A percentile compares a stretch with the other conserved stretches of the same genome.
phyloP scores from a whole-genome alignment of 805 yeast genomes.

The Candida chilensis region DNA sequence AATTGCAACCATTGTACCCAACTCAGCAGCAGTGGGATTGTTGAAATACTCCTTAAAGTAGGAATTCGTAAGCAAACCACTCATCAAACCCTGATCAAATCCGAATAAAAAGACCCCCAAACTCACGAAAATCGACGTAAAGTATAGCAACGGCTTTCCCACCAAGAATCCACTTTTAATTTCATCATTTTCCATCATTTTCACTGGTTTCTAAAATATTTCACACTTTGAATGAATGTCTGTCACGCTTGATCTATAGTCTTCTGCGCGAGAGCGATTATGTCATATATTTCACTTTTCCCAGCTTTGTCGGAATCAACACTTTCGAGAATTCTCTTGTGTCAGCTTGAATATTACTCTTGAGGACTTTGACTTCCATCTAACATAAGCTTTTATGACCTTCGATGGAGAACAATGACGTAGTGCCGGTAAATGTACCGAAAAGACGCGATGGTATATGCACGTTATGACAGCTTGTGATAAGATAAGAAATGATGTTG shows the following conservation, averaged over 20 bases:
- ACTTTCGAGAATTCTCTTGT: neutral
- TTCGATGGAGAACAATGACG: no score
- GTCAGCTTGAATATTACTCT: neutral
- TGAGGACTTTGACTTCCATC: no score
- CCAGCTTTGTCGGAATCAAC: neutral
- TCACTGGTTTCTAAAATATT: neutral
- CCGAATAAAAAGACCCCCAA: slow-evolving; percentile 62
- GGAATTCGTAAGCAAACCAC: slow-evolving; percentile 72
- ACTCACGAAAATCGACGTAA: slow-evolving; percentile 26
- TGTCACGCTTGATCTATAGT: neutral
- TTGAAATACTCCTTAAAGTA: slow-evolving; percentile 63
- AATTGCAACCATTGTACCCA: slow-evolving; percentile 85
- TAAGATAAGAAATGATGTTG: no score
- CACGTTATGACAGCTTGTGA: no score
- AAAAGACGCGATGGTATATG: no score
- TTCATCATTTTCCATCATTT: neutral
- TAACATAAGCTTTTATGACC: no score
- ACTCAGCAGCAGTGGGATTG: slow-evolving; percentile 62
- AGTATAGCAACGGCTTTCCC: slow-evolving; percentile 16
- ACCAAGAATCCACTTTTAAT: slow-evolving; percentile 9
- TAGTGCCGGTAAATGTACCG: no score
- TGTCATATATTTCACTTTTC: neutral
- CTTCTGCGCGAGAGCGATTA: neutral
- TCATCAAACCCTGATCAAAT: slow-evolving; percentile 84
- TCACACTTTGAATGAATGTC: neutral